A percentile compares a stretch with the other conserved stretches of the same genome.
Evolutionary conservation across 164 flowering plant species (phyloP).

Genomic region (Vitis riparia): DNA sequence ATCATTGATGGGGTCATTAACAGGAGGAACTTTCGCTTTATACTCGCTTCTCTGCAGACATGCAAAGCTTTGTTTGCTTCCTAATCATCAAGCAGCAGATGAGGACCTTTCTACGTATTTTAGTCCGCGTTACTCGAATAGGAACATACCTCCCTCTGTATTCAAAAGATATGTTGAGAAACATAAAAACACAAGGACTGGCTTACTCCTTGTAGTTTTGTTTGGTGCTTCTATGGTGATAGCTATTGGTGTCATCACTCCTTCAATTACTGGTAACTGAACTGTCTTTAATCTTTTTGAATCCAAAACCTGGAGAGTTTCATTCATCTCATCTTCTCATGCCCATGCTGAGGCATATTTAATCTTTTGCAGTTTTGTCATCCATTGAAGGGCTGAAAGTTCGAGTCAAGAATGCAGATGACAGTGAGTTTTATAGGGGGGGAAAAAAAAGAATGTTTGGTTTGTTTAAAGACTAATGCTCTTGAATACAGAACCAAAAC

Average conservation of each 20-base stretch:
- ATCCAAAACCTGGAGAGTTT: background rate
- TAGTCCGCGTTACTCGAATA: conserved; percentile 22
- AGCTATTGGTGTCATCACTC: conserved; percentile 56
- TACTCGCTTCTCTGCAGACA: conserved; percentile 70
- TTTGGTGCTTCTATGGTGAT: conserved; percentile 65
- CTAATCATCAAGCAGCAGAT: conserved; percentile 72
- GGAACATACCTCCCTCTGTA: conserved; percentile 24
- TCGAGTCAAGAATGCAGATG: conserved; percentile 19
- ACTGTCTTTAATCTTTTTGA: conserved; percentile 1
- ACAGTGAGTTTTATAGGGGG: conserved; percentile 35
- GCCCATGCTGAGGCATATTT: conserved; percentile 8
- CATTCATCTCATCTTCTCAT: background rate
- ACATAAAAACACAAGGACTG: conserved; percentile 46
- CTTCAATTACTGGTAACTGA: conserved; percentile 64
- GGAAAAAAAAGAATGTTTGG: background rate
- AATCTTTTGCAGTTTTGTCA: conserved; percentile 53
- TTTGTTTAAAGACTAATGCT: too few relatives aligned
- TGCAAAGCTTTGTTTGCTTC: conserved; percentile 59
- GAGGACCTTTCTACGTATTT: conserved; percentile 71
- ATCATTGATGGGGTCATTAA: conserved; percentile 8
- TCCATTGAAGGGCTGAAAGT: conserved; percentile 62
- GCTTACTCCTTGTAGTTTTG: conserved; percentile 53
- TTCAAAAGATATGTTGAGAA: conserved; percentile 52
- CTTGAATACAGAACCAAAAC: background rate
- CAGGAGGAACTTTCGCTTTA: conserved; percentile 77